These are phyloP conservation scores for Fusarium sp. DNA, from an alignment of 2,329 filamentous ascomycete species.

Conservation along the genomic window DNA sequence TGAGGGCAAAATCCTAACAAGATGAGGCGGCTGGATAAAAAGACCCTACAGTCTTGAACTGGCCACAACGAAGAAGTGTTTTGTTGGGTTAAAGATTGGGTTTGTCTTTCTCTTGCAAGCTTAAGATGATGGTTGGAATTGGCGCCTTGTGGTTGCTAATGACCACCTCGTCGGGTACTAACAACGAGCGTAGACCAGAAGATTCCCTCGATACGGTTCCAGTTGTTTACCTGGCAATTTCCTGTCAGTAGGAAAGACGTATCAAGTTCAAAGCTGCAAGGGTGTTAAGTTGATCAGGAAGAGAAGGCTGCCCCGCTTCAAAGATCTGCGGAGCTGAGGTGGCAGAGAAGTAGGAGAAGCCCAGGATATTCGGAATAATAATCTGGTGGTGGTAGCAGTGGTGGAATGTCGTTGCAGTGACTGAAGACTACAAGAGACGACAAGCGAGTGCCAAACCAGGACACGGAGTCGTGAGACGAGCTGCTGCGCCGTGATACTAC, in stretches of 20 bases:
- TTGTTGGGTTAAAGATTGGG: slow-evolving; percentile 4
- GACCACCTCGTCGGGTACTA: slow-evolving; percentile 10
- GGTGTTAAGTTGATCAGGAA: slow-evolving; percentile 30
- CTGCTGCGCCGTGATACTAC: slow-evolving; percentile 66
- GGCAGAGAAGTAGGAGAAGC: slow-evolving; percentile 34
- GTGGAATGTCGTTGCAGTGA: slow-evolving; percentile 24
- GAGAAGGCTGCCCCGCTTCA: slow-evolving; percentile 41
- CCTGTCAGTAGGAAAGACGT: slow-evolving; percentile 16
- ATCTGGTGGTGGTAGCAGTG: slow-evolving; percentile 21
- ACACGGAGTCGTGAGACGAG: slow-evolving; percentile 61
- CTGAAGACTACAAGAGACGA: slow-evolving; percentile 38
- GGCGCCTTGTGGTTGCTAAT: slow-evolving; percentile 13
- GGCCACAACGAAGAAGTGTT: slow-evolving; percentile 21
- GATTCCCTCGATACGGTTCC: slow-evolving; percentile 1
- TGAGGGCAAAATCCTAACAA: slow-evolving; percentile 57
- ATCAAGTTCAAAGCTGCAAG: slow-evolving; percentile 24
- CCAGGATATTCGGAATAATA: slow-evolving; percentile 23
- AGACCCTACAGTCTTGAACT: slow-evolving; percentile 30
- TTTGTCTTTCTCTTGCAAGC: slow-evolving; percentile 10
- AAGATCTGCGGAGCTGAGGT: slow-evolving; percentile 42
- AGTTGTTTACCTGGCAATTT: slow-evolving; percentile 7
- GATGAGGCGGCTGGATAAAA: slow-evolving; percentile 38
- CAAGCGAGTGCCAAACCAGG: slow-evolving; percentile 52
- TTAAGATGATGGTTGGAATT: slow-evolving; percentile 16
- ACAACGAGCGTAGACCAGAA: slow-evolving; percentile 6